These are phyloP conservation scores for Rhytidiadelphus loreus DNA, from an alignment of 225 moss, liverwort and hornwort species.

Conservation along the genomic window DNA sequence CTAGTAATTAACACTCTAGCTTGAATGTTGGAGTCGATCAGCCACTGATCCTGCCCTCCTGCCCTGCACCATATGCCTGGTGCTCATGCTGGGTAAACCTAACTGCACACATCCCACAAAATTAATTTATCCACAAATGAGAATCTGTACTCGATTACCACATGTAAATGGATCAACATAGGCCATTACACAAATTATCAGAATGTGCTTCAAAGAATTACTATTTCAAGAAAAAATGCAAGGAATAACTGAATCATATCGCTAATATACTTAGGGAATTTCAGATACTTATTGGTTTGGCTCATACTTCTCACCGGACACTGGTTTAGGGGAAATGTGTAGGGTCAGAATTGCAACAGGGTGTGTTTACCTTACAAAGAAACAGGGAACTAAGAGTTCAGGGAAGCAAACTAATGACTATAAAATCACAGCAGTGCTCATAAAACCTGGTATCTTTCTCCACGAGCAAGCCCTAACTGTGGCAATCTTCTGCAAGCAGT, in stretches of 20 bases:
- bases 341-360: neutral
- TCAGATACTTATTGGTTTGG: neutral
- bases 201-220: neutral
- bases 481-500: neutral
- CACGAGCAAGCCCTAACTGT: neutral
- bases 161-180: neutral
- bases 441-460: neutral
- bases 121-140: neutral
- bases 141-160: neutral
- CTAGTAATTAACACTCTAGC: neutral
- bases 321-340: neutral
- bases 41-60: neutral
- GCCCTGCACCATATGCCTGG: conserved; percentile 7
- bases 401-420: neutral
- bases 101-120: neutral
- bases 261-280: no score
- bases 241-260: neutral
- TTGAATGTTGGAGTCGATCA: conserved; percentile 17
- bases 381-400: neutral
- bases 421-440: neutral
- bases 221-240: neutral
- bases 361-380: neutral
- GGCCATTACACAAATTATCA: neutral
- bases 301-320: neutral
- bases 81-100: neutral